Base-by-base conservation (phyloP, 805 yeast genomes). In the Yamadazyma olivae region DNA sequence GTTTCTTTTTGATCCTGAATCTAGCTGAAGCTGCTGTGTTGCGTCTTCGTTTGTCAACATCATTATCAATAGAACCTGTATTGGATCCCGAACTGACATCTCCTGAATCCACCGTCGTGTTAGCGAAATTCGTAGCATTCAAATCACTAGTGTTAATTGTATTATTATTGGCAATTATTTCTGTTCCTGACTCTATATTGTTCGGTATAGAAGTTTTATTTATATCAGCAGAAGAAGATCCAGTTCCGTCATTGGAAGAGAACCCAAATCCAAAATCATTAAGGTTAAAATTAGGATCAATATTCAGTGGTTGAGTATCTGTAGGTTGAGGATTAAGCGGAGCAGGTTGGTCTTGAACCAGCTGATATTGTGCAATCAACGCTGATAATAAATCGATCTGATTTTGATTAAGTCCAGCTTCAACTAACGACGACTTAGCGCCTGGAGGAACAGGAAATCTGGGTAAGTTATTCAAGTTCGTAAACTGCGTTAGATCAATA, bases 341-440 rank as follows among this genome's bases (percentile, higher is more conserved):
- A 7, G 23, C 23, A 7, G 7, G 9, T 13, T 25, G 28, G 8
- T 7, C 15, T 24, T 44, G 49, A 2, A 44, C 39, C 41, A 35
- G 40, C 38, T 78, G 81, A 55, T 83, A 83, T 46, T 80, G 84
- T 0, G 89, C 90, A 21, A 83, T 76, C 34, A 83, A 65, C 0
- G 86, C 86, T 5, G 86, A 79, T 22, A 84, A 61, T 2, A 87
- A 78, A 49, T 81, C 86, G 10, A 84, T 83, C 53, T 84, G 93
- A 24, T 77, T 78, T 38, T 71, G 76, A 2, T 78, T 66, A 27
- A 84, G 67, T 0, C 93, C 93, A 2, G 81, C 87, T 5, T 77
- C 74, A 5, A 71, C 71, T 30, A 84, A 56, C 1, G 88, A 74
- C 15, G 68, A 59, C 43, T 77, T 74, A 2, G 90, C 91, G 8